These are phyloP conservation scores for Solanum verrucosum DNA, from an alignment of 257 asterid species.

Conservation along the genomic window DNA sequence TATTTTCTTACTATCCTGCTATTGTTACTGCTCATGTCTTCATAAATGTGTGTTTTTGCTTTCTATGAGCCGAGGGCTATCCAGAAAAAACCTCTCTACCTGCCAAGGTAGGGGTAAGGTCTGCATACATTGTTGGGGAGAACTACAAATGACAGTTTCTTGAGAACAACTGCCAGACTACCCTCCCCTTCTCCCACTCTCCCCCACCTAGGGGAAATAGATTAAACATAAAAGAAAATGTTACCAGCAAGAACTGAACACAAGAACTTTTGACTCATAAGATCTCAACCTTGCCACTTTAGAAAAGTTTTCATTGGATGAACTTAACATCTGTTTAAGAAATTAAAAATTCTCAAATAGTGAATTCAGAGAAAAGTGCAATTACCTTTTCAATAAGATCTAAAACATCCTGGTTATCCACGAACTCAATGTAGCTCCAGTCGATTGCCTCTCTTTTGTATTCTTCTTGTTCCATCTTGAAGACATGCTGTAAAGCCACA, in stretches of 20 bases:
- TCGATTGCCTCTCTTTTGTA: conserved; percentile 84
- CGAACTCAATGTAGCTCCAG: conserved; percentile 99
- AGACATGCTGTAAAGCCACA: conserved; percentile 74
- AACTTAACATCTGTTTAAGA: not conserved
- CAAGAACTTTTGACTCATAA: not conserved
- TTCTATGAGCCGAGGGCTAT: not conserved
- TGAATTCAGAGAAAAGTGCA: not conserved
- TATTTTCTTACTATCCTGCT: not conserved
- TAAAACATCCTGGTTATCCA: conserved; percentile 93
- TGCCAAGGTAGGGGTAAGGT: not conserved
- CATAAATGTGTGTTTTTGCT: not conserved
- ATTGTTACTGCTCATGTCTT: not conserved
- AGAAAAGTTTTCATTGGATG: not conserved
- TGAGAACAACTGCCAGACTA: not conserved
- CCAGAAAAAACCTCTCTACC: not conserved
- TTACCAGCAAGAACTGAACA: not conserved
- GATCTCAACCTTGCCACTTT: not conserved
- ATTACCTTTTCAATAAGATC: conserved; percentile 96
- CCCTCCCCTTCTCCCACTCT: not conserved
- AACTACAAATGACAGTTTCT: not conserved
- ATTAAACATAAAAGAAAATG: not conserved
- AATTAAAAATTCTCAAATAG: not conserved
- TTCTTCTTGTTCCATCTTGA: conserved; percentile 99
- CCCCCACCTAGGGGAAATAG: not conserved
- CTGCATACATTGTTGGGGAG: not conserved